Evolutionary conservation across 73 alveolate species (phyloP).

Genomic region (Stentor roeselii): DNA sequence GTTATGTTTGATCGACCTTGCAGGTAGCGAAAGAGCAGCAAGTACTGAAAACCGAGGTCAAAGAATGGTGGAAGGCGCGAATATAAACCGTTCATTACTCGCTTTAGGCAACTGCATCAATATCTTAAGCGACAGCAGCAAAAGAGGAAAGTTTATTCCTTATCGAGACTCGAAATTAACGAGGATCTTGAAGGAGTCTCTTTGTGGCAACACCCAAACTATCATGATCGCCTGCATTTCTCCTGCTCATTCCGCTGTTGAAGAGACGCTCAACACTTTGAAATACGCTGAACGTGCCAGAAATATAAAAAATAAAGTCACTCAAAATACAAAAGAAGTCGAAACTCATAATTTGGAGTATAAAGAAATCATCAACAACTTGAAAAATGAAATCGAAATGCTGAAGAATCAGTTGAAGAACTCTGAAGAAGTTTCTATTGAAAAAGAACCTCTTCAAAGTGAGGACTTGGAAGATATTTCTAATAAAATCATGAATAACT

Average conservation of each 20-base stretch:
- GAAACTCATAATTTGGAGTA: constrained; percentile 68
- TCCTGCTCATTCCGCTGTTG: constrained; percentile 70
- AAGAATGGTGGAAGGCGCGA: constrained; percentile 92
- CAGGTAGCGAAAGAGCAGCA: constrained; percentile 94
- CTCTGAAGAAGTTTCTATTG: neutral
- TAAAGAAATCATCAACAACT: constrained; percentile 66
- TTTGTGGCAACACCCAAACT: constrained; percentile 93
- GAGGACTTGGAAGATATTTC: neutral
- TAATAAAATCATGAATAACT: neutral
- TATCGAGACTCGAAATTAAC: constrained; percentile 94
- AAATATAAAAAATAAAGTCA: constrained; percentile 73
- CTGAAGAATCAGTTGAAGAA: constrained; percentile 57
- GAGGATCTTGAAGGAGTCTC: constrained; percentile 84
- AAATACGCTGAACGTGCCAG: constrained; percentile 93
- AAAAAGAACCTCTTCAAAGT: neutral
- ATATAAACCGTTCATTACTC: constrained; percentile 87
- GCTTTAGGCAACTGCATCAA: constrained; percentile 94
- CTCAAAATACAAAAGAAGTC: constrained; percentile 72
- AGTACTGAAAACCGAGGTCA: constrained; percentile 56
- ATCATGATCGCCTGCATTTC: constrained; percentile 94
- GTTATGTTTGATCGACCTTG: constrained; percentile 88
- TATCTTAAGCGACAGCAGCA: constrained; percentile 69
- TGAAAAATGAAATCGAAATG: constrained; percentile 68
- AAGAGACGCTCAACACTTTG: constrained; percentile 90
- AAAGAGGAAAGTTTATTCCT: constrained; percentile 79